These are phyloP conservation scores for Dryas alaskensis DNA, from an alignment of 306 rosid species.

Conservation along the genomic window DNA sequence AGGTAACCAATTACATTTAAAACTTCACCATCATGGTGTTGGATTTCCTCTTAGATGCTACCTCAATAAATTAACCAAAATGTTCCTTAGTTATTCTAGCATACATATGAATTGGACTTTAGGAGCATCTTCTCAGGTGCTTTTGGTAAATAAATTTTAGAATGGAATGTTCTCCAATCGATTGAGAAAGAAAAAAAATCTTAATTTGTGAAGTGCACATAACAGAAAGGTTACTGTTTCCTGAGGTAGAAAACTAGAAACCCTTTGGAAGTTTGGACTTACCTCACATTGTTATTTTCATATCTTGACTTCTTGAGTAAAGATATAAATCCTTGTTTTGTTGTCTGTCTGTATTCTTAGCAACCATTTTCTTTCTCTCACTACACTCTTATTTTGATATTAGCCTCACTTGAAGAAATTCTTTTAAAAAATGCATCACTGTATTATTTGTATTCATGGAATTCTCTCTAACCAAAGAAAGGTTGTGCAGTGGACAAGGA, in stretches of 20 bases:
- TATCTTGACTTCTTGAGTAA: background rate
- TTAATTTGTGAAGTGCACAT: background rate
- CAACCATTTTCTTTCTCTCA: background rate
- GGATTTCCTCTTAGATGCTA: background rate
- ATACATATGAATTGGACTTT: background rate
- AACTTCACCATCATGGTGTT: background rate
- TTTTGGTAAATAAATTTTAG: background rate
- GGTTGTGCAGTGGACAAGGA: slow-evolving; percentile 70
- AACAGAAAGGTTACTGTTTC: background rate
- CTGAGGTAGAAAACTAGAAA: too few relatives aligned
- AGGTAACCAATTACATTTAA: slow-evolving; percentile 44
- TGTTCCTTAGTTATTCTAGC: background rate
- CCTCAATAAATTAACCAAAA: background rate
- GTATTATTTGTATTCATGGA: background rate
- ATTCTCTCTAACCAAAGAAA: slow-evolving; percentile 25
- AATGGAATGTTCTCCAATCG: background rate
- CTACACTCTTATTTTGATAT: background rate
- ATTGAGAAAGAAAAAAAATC: background rate
- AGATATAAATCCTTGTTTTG: too few relatives aligned
- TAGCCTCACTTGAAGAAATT: background rate
- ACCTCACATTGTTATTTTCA: background rate
- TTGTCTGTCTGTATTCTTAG: too few relatives aligned
- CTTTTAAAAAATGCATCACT: background rate
- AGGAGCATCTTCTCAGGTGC: background rate
- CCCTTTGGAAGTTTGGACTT: background rate